phyloP scores from a whole-genome alignment of 805 yeast genomes.

The Jamesozyma rosinii region DNA sequence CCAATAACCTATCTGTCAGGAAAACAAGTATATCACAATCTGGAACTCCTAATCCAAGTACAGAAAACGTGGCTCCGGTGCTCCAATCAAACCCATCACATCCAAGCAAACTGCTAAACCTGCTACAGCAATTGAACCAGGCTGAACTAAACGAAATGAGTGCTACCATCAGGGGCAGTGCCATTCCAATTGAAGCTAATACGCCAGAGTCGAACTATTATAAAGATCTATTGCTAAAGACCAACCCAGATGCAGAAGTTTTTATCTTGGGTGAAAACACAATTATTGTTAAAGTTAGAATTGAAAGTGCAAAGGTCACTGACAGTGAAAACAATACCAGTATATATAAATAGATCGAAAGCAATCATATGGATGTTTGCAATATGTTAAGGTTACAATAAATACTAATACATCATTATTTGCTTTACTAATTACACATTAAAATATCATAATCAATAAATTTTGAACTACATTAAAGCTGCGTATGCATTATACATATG shows the following conservation, averaged over 20 bases:
- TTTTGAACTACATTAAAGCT: background rate
- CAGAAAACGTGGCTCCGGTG: slow-evolving; percentile 6
- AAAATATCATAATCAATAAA: background rate
- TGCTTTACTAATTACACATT: background rate
- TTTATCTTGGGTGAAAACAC: slow-evolving; percentile 58
- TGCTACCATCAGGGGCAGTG: slow-evolving; percentile 71
- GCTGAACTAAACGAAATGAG: slow-evolving; percentile 70
- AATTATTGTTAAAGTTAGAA: slow-evolving; percentile 55
- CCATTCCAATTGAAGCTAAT: slow-evolving; percentile 41
- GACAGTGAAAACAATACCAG: slow-evolving; percentile 57
- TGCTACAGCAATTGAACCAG: slow-evolving; percentile 70
- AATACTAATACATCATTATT: no score
- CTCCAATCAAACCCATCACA: slow-evolving; percentile 17
- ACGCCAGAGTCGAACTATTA: slow-evolving; percentile 49
- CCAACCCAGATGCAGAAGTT: slow-evolving; percentile 59
- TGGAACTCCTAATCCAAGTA: slow-evolving; percentile 23
- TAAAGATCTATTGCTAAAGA: slow-evolving; percentile 49
- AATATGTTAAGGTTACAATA: no score
- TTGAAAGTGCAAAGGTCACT: slow-evolving; percentile 66
- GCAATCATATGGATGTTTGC: background rate
- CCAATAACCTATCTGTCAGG: slow-evolving; percentile 35
- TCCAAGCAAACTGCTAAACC: slow-evolving; percentile 41
- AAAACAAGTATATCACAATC: slow-evolving; percentile 23
- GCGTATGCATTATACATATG: background rate
- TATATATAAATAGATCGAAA: slow-evolving; percentile 19